Evolutionary conservation across 257 asterid species (phyloP).

Genomic region (Lycium barbarum): DNA sequence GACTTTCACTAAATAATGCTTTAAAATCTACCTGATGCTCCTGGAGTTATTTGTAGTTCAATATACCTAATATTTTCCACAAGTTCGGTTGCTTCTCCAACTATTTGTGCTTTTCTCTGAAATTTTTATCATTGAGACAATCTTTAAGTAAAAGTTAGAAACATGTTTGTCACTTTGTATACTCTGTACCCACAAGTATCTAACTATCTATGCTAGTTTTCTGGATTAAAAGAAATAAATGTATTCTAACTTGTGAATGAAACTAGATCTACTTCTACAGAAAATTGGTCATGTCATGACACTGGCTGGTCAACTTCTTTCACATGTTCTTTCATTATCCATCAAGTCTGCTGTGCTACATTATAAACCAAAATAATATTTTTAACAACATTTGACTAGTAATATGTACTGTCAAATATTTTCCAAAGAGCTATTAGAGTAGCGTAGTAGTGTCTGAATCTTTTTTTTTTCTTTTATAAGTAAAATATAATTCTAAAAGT

Average conservation of each 20-base stretch:
- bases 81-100: not conserved
- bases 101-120: not conserved
- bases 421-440: not conserved
- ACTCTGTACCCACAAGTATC: not conserved
- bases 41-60: not conserved
- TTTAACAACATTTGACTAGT: constrained; percentile 15
- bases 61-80: not conserved
- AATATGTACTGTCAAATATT: not conserved
- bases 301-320: not conserved
- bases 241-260: not conserved
- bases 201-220: not conserved
- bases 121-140: constrained; percentile 17
- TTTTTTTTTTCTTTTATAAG: not conserved
- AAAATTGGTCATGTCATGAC: not conserved
- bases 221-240: not conserved
- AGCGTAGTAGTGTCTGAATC: not conserved
- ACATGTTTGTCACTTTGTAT: not conserved
- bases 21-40: not conserved
- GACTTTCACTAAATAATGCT: not conserved
- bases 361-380: not conserved
- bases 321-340: not conserved
- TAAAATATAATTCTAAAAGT: not conserved
- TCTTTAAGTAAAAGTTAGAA: not conserved
- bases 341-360: not conserved
- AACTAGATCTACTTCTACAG: not conserved